A percentile compares a stretch with the other conserved stretches of the same genome.
phyloP scores from a whole-genome alignment of 371 early-diverging fungal genomes.

The Mortierella polycephala region DNA sequence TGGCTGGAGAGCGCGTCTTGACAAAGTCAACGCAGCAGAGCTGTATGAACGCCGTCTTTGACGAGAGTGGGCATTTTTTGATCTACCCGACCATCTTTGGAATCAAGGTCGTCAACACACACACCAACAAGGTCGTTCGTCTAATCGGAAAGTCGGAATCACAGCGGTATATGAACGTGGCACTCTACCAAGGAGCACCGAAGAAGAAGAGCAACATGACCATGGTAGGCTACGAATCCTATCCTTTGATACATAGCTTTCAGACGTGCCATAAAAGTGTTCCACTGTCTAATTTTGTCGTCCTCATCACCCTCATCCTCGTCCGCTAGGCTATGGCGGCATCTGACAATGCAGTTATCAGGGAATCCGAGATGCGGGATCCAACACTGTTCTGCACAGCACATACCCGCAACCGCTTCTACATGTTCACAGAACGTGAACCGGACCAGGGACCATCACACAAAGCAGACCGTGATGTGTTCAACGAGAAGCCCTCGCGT shows the following conservation, averaged over 20 bases:
- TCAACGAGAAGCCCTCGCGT: constrained; percentile 96
- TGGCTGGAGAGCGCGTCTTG: constrained; percentile 91
- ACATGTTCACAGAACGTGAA: constrained; percentile 88
- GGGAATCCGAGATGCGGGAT: constrained; percentile 77
- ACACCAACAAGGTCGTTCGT: constrained; percentile 83
- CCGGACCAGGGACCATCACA: constrained; percentile 75
- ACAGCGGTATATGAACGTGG: constrained; percentile 89
- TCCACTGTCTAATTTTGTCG: not conserved
- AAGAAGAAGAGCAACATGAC: constrained; percentile 80
- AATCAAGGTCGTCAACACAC: constrained; percentile 92
- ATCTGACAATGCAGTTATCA: constrained; percentile 84
- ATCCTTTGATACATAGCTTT: not conserved
- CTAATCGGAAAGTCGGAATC: constrained; percentile 92
- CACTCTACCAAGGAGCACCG: constrained; percentile 91
- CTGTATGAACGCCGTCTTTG: constrained; percentile 90
- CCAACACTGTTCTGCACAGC: constrained; percentile 93
- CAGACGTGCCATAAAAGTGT: not conserved
- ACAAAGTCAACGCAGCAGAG: constrained; percentile 76
- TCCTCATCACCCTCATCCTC: not conserved
- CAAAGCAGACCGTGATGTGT: constrained; percentile 89
- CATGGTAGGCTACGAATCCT: constrained; percentile 58
- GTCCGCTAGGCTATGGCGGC: constrained; percentile 83
- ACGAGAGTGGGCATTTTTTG: constrained; percentile 89
- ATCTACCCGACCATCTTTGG: constrained; percentile 93
- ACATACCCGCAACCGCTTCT: constrained; percentile 92